phyloP scores from a whole-genome alignment of 2,329 filamentous ascomycete genomes.

The Venturiaceae sp. region DNA sequence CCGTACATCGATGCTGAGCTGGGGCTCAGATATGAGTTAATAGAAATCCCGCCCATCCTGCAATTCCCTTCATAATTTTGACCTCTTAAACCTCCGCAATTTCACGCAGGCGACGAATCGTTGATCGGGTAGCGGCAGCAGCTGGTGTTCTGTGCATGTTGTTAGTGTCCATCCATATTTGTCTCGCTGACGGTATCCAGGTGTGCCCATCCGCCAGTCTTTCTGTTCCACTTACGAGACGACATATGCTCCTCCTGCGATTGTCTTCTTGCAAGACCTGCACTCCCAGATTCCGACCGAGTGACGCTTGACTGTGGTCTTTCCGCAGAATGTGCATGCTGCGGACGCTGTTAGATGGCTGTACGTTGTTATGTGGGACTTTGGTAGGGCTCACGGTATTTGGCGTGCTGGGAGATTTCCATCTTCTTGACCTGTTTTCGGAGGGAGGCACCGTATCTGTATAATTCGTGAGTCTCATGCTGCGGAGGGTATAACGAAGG shows the following conservation, averaged over 20 bases:
- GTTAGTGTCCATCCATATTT: neutral
- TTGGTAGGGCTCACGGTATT: constrained; percentile 47
- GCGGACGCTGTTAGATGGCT: neutral
- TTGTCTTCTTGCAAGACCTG: constrained; percentile 88
- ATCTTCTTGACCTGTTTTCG: constrained; percentile 99
- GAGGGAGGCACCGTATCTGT: constrained; percentile 95
- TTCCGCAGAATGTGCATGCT: constrained; percentile 95
- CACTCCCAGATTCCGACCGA: constrained; percentile 96
- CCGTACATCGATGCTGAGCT: constrained; percentile 3
- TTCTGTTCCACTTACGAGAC: constrained; percentile 76
- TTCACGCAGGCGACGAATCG: constrained; percentile 11
- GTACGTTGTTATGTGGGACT: neutral
- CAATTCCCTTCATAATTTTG: neutral
- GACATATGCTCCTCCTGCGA: constrained; percentile 88
- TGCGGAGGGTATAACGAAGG: neutral
- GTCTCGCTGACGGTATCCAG: neutral
- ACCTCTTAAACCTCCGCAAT: constrained; percentile 10
- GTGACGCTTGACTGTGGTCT: constrained; percentile 83
- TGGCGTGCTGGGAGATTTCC: constrained; percentile 98
- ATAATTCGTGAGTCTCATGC: neutral
- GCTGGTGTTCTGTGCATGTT: constrained; percentile 9
- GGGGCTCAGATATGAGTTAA: constrained; percentile 2
- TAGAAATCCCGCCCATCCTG: constrained; percentile 1
- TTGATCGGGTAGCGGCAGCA: constrained; percentile 11
- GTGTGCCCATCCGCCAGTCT: neutral